A percentile compares a stretch with the other conserved stretches of the same genome.
Conservation (phyloP, 2,329 filamentous ascomycete genomes). For the Ceratocystis smalleyi region DNA sequence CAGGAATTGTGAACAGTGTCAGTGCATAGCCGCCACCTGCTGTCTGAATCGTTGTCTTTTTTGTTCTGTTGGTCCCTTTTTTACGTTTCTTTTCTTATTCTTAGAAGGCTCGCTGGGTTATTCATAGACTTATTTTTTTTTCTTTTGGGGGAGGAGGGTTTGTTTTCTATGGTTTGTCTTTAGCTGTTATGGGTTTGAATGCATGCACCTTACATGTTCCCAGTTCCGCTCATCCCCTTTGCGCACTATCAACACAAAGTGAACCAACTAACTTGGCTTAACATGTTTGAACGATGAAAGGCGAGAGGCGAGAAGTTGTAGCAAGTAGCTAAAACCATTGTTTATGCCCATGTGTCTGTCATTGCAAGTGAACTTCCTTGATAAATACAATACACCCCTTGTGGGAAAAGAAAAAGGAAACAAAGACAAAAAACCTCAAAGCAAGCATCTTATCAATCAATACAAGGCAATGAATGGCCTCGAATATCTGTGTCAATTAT, state of each 20-base stretch:
- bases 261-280: neutral
- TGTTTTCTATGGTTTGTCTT: slow-evolving; percentile 1
- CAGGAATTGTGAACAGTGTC: slow-evolving; percentile 18
- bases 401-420: neutral
- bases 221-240: neutral
- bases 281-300: too few relatives aligned
- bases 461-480: neutral
- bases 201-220: neutral
- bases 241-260: neutral
- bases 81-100: neutral
- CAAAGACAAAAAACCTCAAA: too few relatives aligned
- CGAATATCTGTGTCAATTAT: neutral
- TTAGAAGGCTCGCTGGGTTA: neutral
- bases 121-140: slow-evolving; percentile 5
- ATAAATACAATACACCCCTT: neutral
- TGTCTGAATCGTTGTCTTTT: slow-evolving; percentile 24
- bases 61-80: slow-evolving; percentile 20
- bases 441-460: neutral
- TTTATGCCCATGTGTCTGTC: neutral
- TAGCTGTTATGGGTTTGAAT: neutral
- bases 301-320: neutral
- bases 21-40: slow-evolving; percentile 19
- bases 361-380: neutral
- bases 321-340: neutral
- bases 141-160: neutral